Conservation (phyloP, 2,329 filamentous ascomycete genomes). For the Colletotrichum acutatum region DNA sequence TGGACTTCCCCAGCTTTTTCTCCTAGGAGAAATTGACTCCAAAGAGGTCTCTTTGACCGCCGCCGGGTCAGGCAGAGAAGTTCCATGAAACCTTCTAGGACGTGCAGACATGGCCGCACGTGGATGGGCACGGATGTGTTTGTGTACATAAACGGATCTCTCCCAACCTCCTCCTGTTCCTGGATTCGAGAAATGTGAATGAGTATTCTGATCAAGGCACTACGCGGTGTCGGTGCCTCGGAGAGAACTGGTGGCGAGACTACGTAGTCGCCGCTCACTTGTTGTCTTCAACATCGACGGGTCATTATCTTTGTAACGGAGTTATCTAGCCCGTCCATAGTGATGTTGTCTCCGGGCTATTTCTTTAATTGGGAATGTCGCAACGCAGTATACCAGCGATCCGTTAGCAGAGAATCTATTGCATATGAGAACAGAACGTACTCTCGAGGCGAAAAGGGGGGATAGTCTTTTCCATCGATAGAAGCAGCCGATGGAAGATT, state of each 20-base stretch:
- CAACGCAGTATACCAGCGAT: no score
- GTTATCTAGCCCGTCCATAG: not conserved
- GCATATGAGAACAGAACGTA: no score
- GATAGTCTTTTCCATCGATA: no score
- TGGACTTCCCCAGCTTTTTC: conserved; percentile 4
- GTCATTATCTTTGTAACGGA: not conserved
- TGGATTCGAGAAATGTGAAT: not conserved
- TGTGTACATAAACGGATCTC: not conserved
- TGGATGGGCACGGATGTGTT: conserved; percentile 3
- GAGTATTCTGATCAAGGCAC: not conserved
- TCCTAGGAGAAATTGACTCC: not conserved
- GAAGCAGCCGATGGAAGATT: no score
- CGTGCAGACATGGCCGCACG: not conserved
- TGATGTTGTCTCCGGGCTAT: no score
- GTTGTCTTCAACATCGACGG: not conserved
- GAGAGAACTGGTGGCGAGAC: not conserved
- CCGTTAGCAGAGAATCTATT: no score
- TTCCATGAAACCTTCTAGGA: not conserved
- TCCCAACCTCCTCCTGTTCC: not conserved
- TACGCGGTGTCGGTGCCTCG: not conserved
- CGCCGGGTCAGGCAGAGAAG: not conserved
- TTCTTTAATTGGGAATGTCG: no score
- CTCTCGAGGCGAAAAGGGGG: no score
- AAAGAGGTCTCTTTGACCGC: not conserved
- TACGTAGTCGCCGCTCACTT: not conserved